Base-by-base conservation (phyloP, 352 stramenopile genomes). In the Pythium inflatum region DNA sequence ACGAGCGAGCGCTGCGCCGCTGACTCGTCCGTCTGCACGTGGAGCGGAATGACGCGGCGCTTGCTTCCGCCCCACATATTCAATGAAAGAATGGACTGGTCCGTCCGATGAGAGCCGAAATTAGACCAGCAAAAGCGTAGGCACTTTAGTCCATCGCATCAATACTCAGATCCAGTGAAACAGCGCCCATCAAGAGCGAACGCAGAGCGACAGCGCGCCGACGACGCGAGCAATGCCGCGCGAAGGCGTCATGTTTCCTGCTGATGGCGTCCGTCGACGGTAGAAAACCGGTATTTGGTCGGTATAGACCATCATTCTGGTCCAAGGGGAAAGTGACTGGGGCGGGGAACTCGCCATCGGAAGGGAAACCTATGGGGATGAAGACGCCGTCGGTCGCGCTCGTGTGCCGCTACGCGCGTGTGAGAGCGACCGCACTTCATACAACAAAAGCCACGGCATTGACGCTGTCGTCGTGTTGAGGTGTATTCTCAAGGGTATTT, bases 31-130 rank as follows among this genome's bases (percentile, higher is more conserved):
- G 66, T 68, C 36, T 87, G 78, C 9, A 87, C 70, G 16, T 74
- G 59, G 13, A 90, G 56, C 46, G 82, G 77, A 55, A 86, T 74
- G 30, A 86, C 76, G 40, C 80, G 77, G 14, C 78, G 71, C 56
- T 56, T 66, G 56, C 65, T 56, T 25, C 55, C 54, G 13, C n/a
- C n/a, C n/a, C n/a, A n/a, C n/a, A n/a, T n/a, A n/a, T n/a, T n/a
- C n/a, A n/a, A n/a, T n/a, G n/a, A n/a, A n/a, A n/a, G n/a, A n/a
- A n/a, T n/a, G n/a, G n/a, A n/a, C n/a, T n/a, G n/a, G n/a, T n/a
- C n/a, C n/a, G n/a, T n/a, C n/a, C n/a, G n/a, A n/a, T n/a, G n/a
- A n/a, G n/a, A n/a, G n/a, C n/a, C 43, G n/a, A 31, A 51, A 51
- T 51, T 51, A 51, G 43, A 7, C 11, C 43, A 31, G 9, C 36